phyloP scores from a whole-genome alignment of 768 basidiomycete genomes.

The Gautieria morchelliformis region DNA sequence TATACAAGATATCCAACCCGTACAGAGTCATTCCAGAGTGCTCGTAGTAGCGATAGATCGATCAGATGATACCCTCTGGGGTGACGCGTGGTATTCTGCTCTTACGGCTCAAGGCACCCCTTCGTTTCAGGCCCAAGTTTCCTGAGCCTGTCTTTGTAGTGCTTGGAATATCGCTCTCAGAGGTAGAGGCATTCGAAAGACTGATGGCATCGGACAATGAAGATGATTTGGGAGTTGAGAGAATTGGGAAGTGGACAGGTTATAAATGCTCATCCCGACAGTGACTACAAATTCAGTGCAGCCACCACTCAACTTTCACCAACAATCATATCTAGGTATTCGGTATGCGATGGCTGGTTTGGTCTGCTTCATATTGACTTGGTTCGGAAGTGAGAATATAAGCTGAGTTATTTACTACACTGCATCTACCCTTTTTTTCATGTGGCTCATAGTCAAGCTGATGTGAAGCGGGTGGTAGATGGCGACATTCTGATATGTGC shows the following conservation, averaged over 20 bases:
- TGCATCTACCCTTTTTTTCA: conserved; percentile 1
- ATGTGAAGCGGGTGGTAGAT: conserved; percentile 54
- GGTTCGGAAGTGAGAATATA: conserved; percentile 28
- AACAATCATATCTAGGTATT: conserved; percentile 25
- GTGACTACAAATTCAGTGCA: conserved; percentile 20
- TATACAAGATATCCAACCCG: neutral
- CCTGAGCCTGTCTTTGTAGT: neutral
- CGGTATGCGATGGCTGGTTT: conserved; percentile 43
- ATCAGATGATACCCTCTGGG: neutral
- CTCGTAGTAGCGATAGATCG: neutral
- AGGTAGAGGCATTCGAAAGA: conserved; percentile 11
- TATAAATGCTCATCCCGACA: conserved; percentile 48
- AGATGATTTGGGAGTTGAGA: conserved; percentile 28
- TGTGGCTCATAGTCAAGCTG: conserved; percentile 51
- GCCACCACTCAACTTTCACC: neutral
- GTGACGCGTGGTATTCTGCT: neutral
- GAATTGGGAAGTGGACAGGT: conserved; percentile 43
- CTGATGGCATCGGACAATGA: conserved; percentile 26
- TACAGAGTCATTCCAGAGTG: neutral
- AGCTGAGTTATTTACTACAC: neutral
- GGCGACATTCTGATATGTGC: conserved; percentile 23
- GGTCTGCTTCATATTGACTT: conserved; percentile 43
- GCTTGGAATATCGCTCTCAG: conserved; percentile 3
- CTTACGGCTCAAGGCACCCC: neutral
- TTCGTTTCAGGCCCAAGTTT: neutral